A percentile compares a stretch with the other conserved stretches of the same genome.
Evolutionary conservation across 2,329 filamentous ascomycete genomes (phyloP).

Genomic region (Xylogone sp.): DNA sequence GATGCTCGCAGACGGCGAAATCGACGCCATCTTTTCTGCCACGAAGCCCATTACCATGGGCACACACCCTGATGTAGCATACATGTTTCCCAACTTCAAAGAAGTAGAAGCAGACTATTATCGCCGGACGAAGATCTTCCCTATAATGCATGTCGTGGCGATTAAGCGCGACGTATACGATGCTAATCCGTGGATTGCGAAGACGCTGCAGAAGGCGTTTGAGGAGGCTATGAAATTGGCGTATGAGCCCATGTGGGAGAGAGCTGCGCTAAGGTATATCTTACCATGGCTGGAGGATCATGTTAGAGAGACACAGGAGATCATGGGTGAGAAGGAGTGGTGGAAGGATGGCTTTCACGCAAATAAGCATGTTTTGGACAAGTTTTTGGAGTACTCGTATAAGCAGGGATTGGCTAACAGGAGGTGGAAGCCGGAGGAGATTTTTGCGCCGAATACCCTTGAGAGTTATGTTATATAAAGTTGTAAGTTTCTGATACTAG

Average conservation of each 20-base stretch:
- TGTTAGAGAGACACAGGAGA: slow-evolving; percentile 11
- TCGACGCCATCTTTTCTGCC: slow-evolving; percentile 20
- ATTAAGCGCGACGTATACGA: slow-evolving; percentile 16
- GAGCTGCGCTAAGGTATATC: slow-evolving; percentile 16
- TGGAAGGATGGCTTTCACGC: slow-evolving; percentile 18
- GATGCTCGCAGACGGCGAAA: slow-evolving; percentile 16
- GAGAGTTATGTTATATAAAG: not conserved
- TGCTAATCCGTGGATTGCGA: slow-evolving; percentile 17
- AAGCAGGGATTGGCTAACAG: slow-evolving; percentile 14
- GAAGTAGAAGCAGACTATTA: slow-evolving; percentile 16
- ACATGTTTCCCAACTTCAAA: slow-evolving; percentile 17
- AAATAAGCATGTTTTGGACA: slow-evolving; percentile 16
- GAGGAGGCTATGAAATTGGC: slow-evolving; percentile 12
- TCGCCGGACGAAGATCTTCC: slow-evolving; percentile 14
- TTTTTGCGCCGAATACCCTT: slow-evolving; percentile 5
- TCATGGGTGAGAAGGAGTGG: slow-evolving; percentile 9
- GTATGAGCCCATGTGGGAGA: slow-evolving; percentile 12
- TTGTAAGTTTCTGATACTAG: too few relatives aligned
- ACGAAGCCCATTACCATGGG: slow-evolving; percentile 12
- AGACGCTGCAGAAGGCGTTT: slow-evolving; percentile 17
- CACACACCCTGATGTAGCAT: slow-evolving; percentile 8
- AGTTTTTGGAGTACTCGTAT: slow-evolving; percentile 13
- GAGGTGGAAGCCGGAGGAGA: slow-evolving; percentile 11
- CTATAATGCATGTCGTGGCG: slow-evolving; percentile 18
- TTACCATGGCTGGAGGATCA: slow-evolving; percentile 19